Evolutionary conservation across 495 filamentous ascomycete species (phyloP).

Genomic region (Podospora pseudocomata): DNA sequence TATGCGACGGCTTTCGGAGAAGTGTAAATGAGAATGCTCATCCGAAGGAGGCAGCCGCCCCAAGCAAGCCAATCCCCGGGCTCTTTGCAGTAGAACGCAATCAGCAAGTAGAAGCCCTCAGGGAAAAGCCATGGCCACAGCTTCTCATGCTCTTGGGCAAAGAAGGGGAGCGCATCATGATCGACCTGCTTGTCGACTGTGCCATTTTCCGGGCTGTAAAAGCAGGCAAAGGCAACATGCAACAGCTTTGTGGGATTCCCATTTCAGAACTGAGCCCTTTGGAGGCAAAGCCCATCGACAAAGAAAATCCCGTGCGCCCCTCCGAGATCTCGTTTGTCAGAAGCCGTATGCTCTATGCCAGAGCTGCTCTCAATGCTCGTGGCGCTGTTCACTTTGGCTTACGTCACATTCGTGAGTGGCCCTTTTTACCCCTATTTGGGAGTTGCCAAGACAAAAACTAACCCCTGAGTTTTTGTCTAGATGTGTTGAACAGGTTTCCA

Average conservation of each 20-base stretch:
- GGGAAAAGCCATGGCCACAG: constrained; percentile 66
- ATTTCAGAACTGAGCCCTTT: constrained; percentile 38
- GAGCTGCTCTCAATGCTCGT: constrained; percentile 61
- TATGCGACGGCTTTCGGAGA: constrained; percentile 70
- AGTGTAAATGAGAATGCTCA: constrained; percentile 29
- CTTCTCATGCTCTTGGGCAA: constrained; percentile 67
- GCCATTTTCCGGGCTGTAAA: constrained; percentile 69
- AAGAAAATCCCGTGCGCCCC: constrained; percentile 31
- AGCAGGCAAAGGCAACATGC: constrained; percentile 56
- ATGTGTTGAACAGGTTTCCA: constrained; percentile 77
- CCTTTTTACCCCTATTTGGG: not conserved
- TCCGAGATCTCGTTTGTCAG: constrained; percentile 74
- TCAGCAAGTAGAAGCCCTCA: constrained; percentile 64
- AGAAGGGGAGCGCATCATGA: constrained; percentile 78
- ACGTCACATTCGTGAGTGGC: constrained; percentile 69
- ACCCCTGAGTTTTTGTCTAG: constrained; percentile 41
- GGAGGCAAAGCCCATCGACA: constrained; percentile 11
- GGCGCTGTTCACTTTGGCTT: constrained; percentile 70
- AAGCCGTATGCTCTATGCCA: constrained; percentile 82
- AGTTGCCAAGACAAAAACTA: not conserved
- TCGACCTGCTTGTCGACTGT: constrained; percentile 72
- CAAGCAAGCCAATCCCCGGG: constrained; percentile 41
- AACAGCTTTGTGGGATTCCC: constrained; percentile 71
- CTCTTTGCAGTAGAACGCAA: constrained; percentile 60
- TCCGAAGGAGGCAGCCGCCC: constrained; percentile 3